Evolutionary conservation across 352 stramenopile genomes (phyloP), one percentile per base, ranked within the genome.

Genomic region (Blastocystis sp.): DNA sequence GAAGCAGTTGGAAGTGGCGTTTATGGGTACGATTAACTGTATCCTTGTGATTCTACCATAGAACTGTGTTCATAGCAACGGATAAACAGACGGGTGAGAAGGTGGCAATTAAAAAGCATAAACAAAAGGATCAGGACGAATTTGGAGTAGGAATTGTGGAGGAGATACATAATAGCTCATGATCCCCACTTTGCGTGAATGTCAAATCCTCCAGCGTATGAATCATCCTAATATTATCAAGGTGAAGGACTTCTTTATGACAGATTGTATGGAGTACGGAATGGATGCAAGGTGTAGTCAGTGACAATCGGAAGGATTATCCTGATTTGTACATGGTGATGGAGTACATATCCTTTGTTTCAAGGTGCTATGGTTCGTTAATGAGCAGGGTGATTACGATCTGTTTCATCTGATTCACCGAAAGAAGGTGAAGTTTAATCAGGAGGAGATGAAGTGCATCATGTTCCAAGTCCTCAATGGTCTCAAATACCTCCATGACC

Each of bases 291-390:
- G 8, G 44, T 44, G 21, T 78, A 78, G 65, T 59, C 38, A 59
- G 42, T 57, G 44, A 59, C 29, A 42, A 34, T 65, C 69, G 48
- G 18, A 63, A 54, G 32, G 40, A 81, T 9, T 81, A 65, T 81
- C 69, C 69, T 11, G 69, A 81, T 40, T 48, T 81, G 36, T 81
- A 81, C 42, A 81, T 81, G 69, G 69, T 81, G 40, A 81, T 81
- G 69, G 69, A 81, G 29, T 81, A 65, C 69, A 81, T 81, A 81
- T 81, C 69, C 48, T 81, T 29, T 6, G 21, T 14, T 49, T 1
- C n/a, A 29, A 9, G 1, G 8, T 34, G 21, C 24, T n/a, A 36
- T 21, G 18, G 36, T 63, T 44, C 64, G 27, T 63, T 61, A 34
- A 61, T 29, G 16, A 44, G 42, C 29, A 81, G 29, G 29, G 27